These are phyloP conservation scores for Myxozyma geophila DNA, from an alignment of 805 yeast species.

Conservation along the genomic window DNA sequence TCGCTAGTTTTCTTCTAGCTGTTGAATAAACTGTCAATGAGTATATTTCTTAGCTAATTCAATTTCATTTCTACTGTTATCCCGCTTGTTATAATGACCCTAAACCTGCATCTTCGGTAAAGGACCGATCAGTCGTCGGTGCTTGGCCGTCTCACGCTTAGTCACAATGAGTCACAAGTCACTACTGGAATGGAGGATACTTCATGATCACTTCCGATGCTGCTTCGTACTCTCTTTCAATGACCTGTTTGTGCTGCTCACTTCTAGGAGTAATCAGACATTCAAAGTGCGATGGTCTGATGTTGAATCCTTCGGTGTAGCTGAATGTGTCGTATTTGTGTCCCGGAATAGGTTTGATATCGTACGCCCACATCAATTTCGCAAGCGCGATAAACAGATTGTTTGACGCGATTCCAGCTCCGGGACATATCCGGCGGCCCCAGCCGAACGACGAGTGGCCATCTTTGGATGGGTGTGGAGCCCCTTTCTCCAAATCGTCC, in stretches of 20 bases:
- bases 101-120: too few species aligned
- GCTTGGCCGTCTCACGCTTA: neutral
- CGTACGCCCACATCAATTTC: constrained; percentile 17
- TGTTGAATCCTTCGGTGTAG: constrained; percentile 16
- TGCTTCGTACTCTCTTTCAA: constrained; percentile 5
- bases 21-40: too few species aligned
- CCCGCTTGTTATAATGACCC: too few species aligned
- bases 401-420: constrained; percentile 14
- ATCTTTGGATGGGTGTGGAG: constrained; percentile 2
- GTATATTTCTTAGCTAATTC: too few species aligned
- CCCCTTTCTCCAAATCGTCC: constrained; percentile 6
- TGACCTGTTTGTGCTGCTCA: neutral
- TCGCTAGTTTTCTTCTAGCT: neutral
- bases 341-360: constrained; percentile 14
- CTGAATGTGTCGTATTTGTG: constrained; percentile 7
- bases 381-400: constrained; percentile 5
- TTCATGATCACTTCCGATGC: neutral
- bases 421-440: constrained; percentile 25
- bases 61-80: too few species aligned
- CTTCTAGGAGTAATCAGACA: constrained; percentile 9
- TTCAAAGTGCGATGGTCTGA: constrained; percentile 10
- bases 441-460: constrained; percentile 19
- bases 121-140: neutral
- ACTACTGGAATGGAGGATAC: constrained; percentile 11
- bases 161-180: neutral